phyloP scores from a whole-genome alignment of 1,139 yeast genomes.

The Saccharomycopsis hybrid region DNA sequence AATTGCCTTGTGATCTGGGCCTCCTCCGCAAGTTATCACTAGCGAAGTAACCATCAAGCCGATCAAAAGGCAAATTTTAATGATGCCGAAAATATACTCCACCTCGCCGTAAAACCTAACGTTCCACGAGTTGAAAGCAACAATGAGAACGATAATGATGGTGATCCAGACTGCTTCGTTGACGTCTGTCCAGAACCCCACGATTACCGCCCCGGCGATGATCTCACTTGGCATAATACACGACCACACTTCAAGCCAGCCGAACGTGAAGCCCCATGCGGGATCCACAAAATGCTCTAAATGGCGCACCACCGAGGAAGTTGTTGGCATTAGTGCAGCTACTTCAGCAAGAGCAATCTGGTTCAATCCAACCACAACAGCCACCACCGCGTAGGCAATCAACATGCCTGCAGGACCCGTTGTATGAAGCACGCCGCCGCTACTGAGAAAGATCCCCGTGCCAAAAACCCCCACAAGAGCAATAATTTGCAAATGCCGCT shows the following conservation, averaged over 20 bases:
- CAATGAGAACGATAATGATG: not conserved
- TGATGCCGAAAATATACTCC: not conserved
- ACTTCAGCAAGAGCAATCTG: slow-evolving; percentile 27
- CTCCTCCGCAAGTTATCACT: slow-evolving; percentile 30
- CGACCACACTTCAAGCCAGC: not conserved
- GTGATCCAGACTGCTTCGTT: not conserved
- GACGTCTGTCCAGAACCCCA: not conserved
- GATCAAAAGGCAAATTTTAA: not conserved
- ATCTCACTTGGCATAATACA: not conserved
- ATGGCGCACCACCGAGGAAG: slow-evolving; percentile 26
- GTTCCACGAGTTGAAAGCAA: slow-evolving; percentile 29
- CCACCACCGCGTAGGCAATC: slow-evolving; percentile 26
- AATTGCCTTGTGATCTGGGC: slow-evolving; percentile 19
- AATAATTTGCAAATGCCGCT: not conserved
- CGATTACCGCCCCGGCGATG: not conserved
- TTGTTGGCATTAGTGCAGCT: slow-evolving; percentile 27
- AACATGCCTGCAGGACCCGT: not conserved
- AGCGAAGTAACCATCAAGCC: slow-evolving; percentile 25
- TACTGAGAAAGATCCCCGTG: not conserved
- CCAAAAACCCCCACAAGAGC: not conserved
- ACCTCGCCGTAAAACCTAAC: slow-evolving; percentile 35
- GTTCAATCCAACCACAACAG: slow-evolving; percentile 25
- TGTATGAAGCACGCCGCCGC: not conserved
- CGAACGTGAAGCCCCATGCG: not conserved
- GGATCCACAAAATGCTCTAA: slow-evolving; percentile 23